phyloP scores from a whole-genome alignment of 78 protist genomes.

The Salpingoeca rosetta region DNA sequence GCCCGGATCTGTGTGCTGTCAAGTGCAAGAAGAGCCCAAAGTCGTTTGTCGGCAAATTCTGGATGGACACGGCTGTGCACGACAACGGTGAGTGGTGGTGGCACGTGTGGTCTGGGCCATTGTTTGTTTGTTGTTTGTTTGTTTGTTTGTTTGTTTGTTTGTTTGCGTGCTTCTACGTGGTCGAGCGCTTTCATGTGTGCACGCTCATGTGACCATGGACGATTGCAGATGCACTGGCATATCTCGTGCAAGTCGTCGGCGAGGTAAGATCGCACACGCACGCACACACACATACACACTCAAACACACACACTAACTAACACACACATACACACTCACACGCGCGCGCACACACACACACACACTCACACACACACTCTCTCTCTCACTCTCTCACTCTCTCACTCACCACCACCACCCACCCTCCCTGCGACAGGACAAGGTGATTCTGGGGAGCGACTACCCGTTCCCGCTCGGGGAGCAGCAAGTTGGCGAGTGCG shows the following conservation, averaged over 20 bases:
- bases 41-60: slow-evolving; percentile 38
- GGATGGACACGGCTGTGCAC: slow-evolving; percentile 81
- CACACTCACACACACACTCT: background rate
- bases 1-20: slow-evolving; percentile 78
- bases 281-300: background rate
- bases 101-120: too few species aligned
- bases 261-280: slow-evolving; percentile 65
- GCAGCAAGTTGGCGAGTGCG: slow-evolving; percentile 56
- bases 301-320: too few species aligned
- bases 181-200: too few species aligned
- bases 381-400: background rate
- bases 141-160: too few species aligned
- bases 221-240: slow-evolving; percentile 45
- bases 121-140: too few species aligned
- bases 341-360: background rate
- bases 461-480: slow-evolving; percentile 77
- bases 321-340: too few species aligned
- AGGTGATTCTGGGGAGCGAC: slow-evolving; percentile 47
- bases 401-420: background rate
- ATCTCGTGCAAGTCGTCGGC: slow-evolving; percentile 61
- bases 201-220: too few species aligned
- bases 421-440: slow-evolving; percentile 14
- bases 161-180: too few species aligned
- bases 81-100: too few species aligned
- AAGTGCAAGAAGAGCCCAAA: background rate